Conservation (phyloP, 2,329 filamentous ascomycete genomes). For the Boeremia lycopersici region DNA sequence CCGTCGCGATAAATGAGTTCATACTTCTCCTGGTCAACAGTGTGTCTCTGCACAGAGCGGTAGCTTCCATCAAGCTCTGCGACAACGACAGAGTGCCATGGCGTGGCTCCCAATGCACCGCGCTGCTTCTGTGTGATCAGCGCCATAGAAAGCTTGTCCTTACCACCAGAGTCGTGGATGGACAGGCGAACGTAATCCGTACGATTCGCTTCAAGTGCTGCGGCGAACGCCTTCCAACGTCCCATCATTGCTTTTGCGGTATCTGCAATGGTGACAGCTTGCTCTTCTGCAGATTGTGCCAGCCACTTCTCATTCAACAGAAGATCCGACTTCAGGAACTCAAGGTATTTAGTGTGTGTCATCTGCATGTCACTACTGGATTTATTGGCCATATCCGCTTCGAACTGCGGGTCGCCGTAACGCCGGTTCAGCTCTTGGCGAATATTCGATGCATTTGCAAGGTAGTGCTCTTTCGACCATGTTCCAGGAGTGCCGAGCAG, state of each 20-base stretch:
- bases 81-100: constrained; percentile 33
- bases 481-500: constrained; percentile 24
- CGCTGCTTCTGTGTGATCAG: constrained; percentile 31
- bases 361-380: constrained; percentile 33
- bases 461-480: constrained; percentile 30
- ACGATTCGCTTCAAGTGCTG: constrained; percentile 27
- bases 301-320: constrained; percentile 23
- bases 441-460: constrained; percentile 30
- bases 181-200: constrained; percentile 37
- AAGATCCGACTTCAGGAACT: constrained; percentile 35
- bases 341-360: constrained; percentile 38
- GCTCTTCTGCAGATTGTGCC: constrained; percentile 23
- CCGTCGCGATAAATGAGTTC: constrained; percentile 30
- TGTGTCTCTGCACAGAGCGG: constrained; percentile 25
- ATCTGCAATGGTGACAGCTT: constrained; percentile 26
- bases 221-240: constrained; percentile 35
- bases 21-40: constrained; percentile 25
- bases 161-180: constrained; percentile 40
- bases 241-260: constrained; percentile 42
- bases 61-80: constrained; percentile 30
- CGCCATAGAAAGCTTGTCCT: constrained; percentile 39
- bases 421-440: constrained; percentile 31
- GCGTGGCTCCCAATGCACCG: constrained; percentile 30
- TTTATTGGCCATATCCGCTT: constrained; percentile 40
- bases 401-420: constrained; percentile 33